phyloP scores from a whole-genome alignment of 768 basidiomycete species.

The Fomitopsis pulvina region DNA sequence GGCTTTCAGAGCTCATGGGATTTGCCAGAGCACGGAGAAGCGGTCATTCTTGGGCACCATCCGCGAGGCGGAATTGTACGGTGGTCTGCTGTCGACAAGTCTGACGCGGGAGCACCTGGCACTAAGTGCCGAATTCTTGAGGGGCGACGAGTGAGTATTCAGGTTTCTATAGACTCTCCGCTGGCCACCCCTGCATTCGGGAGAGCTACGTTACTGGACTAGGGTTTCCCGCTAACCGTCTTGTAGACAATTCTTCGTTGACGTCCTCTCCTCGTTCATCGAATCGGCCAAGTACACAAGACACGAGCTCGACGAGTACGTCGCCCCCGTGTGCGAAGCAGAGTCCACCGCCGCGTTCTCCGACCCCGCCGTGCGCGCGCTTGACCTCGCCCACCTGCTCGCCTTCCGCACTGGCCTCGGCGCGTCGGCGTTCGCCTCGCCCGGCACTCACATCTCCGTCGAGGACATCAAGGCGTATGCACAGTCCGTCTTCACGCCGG shows the following conservation, averaged over 20 bases:
- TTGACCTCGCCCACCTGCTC: slow-evolving; percentile 83
- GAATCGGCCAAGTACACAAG: slow-evolving; percentile 77
- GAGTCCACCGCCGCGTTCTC: slow-evolving; percentile 58
- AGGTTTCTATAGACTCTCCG: neutral
- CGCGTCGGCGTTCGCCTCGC: slow-evolving; percentile 79
- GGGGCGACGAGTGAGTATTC: slow-evolving; percentile 86
- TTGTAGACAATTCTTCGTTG: slow-evolving; percentile 79
- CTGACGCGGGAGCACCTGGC: slow-evolving; percentile 87
- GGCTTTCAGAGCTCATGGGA: slow-evolving; percentile 1
- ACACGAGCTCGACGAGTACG: slow-evolving; percentile 72
- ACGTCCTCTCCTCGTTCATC: slow-evolving; percentile 79
- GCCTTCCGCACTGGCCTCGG: slow-evolving; percentile 96
- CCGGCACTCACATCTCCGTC: slow-evolving; percentile 54
- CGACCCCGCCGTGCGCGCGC: slow-evolving; percentile 59
- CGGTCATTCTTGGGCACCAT: slow-evolving; percentile 87
- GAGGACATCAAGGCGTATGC: slow-evolving; percentile 74
- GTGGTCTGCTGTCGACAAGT: slow-evolving; percentile 82
- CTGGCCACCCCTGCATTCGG: neutral
- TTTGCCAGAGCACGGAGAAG: slow-evolving; percentile 70
- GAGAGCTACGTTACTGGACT: neutral
- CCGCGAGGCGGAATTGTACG: slow-evolving; percentile 89
- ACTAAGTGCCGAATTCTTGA: slow-evolving; percentile 90
- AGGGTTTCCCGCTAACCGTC: neutral
- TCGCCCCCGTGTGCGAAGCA: slow-evolving; percentile 59
- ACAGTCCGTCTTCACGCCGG: slow-evolving; percentile 62